A percentile compares a stretch with the other conserved stretches of the same genome.
phyloP scores from a whole-genome alignment of 75 land plant genomes.

The Cryptomeria japonica region DNA sequence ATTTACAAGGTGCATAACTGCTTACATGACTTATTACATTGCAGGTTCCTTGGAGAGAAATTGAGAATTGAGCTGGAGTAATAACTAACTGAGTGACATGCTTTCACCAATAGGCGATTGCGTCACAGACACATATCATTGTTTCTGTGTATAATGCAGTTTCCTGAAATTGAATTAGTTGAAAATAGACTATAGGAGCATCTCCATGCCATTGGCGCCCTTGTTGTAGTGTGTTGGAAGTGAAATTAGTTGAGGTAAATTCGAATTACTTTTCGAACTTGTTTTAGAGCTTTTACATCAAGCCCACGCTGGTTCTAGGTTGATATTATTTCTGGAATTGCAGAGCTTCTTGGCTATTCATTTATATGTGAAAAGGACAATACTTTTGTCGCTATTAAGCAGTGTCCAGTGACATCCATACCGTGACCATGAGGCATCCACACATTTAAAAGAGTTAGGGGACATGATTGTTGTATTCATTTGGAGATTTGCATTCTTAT shows the following conservation, averaged over 20 bases:
- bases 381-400: neutral
- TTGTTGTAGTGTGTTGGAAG: neutral
- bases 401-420: neutral
- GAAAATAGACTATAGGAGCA: neutral
- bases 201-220: neutral
- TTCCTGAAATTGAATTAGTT: neutral
- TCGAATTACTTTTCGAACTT: no score
- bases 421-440: neutral
- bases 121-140: neutral
- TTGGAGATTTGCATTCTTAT: neutral
- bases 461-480: neutral
- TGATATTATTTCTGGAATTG: neutral
- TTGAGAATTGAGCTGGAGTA: neutral
- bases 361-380: neutral
- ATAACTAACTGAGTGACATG: neutral
- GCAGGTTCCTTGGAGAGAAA: neutral
- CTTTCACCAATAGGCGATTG: neutral
- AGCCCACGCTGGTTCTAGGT: neutral
- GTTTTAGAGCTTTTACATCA: neutral
- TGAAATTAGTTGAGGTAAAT: neutral
- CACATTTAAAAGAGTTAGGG: neutral
- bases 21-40: neutral
- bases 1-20: neutral
- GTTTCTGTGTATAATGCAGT: neutral
- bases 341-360: neutral